Percentiles rank a stretch among this genome's conserved stretches.
Evolutionary conservation across 495 filamentous ascomycete species (phyloP).

Genomic region (Peziza echinospora): DNA sequence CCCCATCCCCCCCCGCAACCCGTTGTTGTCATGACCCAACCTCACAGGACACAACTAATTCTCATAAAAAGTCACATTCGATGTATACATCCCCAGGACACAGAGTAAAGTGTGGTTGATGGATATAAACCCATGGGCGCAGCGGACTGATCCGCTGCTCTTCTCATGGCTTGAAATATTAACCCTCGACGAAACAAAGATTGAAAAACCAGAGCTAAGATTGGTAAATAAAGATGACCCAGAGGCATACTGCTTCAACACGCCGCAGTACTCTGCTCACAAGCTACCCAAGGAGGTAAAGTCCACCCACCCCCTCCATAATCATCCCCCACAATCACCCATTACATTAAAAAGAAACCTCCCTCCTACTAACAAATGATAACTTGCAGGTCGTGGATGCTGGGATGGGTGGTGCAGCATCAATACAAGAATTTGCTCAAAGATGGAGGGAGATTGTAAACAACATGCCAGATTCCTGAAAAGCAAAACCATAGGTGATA

Average conservation of each 20-base stretch:
- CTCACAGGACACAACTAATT: too few relatives aligned
- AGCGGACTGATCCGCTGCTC: conserved; percentile 64
- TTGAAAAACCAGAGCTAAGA: conserved; percentile 45
- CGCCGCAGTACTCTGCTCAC: conserved; percentile 79
- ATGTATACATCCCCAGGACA: conserved; percentile 70
- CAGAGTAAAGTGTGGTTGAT: conserved; percentile 61
- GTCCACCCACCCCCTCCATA: too few relatives aligned
- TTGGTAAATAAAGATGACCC: conserved; percentile 39
- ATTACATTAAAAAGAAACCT: too few relatives aligned
- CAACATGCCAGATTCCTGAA: conserved; percentile 21
- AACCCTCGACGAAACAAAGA: conserved; percentile 26
- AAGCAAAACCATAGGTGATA: too few relatives aligned
- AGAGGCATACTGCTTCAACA: conserved; percentile 46
- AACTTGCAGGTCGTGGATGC: conserved; percentile 72
- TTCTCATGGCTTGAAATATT: conserved; percentile 85
- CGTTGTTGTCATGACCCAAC: too few relatives aligned
- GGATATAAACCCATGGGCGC: conserved; percentile 92
- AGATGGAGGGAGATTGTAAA: conserved; percentile 66
- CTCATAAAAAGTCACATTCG: conserved; percentile 57
- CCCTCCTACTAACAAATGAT: too few relatives aligned
- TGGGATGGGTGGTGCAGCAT: conserved; percentile 45
- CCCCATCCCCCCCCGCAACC: not conserved
- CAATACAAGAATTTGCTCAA: conserved; percentile 65
- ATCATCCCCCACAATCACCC: too few relatives aligned
- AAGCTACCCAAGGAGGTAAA: conserved; percentile 62